phyloP scores from a whole-genome alignment of 2,329 filamentous ascomycete genomes.

The Pleochaeta shiraiana region DNA sequence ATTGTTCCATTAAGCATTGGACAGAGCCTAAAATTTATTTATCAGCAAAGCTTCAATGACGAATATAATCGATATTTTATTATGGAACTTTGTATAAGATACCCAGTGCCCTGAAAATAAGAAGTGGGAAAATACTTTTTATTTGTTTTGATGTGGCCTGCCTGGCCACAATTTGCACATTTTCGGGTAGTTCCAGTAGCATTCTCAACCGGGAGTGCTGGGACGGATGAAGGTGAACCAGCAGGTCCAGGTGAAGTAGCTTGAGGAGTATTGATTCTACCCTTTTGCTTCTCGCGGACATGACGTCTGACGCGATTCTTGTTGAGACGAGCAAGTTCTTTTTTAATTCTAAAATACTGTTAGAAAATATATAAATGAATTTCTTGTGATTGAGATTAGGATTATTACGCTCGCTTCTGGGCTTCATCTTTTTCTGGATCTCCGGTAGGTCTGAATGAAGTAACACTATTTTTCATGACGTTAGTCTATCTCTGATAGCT shows the following conservation, averaged over 20 bases:
- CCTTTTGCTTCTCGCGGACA: conserved; percentile 78
- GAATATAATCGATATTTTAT: too few species aligned
- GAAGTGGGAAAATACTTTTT: conserved; percentile 49
- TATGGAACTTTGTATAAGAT: too few species aligned
- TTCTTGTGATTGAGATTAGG: too few species aligned
- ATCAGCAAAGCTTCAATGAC: too few species aligned
- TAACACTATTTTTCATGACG: conserved; percentile 26
- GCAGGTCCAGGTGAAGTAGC: conserved; percentile 7
- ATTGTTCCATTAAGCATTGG: conserved; percentile 70
- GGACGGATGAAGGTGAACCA: conserved; percentile 24
- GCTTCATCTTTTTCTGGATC: conserved; percentile 40
- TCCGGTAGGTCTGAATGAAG: conserved; percentile 39
- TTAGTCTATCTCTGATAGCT: conserved; percentile 7
- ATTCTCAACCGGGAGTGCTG: conserved; percentile 27
- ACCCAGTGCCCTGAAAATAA: too few species aligned
- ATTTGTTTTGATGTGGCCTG: conserved; percentile 97
- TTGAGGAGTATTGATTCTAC: conserved; percentile 19
- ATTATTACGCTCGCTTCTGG: conserved; percentile 4
- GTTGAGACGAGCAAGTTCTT: conserved; percentile 63
- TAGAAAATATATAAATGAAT: too few species aligned
- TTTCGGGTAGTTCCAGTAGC: conserved; percentile 56
- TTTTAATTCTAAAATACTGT: conserved; percentile 31
- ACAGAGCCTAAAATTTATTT: conserved; percentile 48
- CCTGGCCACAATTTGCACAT: conserved; percentile 92
- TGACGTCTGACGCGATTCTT: conserved; percentile 82